Conservation (phyloP, 1,139 yeast genomes). For the Protomyces inouyei region DNA sequence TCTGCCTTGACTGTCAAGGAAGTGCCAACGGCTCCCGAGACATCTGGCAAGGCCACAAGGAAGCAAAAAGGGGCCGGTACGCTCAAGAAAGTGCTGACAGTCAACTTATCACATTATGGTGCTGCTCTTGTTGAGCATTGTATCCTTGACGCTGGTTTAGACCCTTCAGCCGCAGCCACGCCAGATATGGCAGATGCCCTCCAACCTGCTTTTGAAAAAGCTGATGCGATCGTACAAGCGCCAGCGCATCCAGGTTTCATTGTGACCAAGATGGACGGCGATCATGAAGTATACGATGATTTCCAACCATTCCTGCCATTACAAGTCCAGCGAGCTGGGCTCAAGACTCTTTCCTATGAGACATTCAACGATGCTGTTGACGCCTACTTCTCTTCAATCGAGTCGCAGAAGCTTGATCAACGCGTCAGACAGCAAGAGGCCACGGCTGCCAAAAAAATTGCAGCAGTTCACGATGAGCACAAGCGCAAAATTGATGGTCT, state of each 20-base stretch:
- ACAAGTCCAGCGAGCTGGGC: constrained; percentile 38
- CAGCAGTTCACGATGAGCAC: constrained; percentile 70
- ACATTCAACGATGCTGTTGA: constrained; percentile 83
- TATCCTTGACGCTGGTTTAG: constrained; percentile 29
- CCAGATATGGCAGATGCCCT: constrained; percentile 48
- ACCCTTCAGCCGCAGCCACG: constrained; percentile 41
- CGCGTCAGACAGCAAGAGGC: constrained; percentile 71
- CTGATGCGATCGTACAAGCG: constrained; percentile 45
- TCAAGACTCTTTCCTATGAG: constrained; percentile 42
- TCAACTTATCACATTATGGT: constrained; percentile 67
- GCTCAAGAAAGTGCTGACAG: constrained; percentile 65
- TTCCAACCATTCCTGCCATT: constrained; percentile 79
- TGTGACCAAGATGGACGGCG: constrained; percentile 49
- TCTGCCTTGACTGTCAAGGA: constrained; percentile 5
- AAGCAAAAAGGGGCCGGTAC: constrained; percentile 44
- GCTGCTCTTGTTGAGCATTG: constrained; percentile 67
- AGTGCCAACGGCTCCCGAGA: neutral
- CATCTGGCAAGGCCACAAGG: neutral
- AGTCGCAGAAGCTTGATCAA: constrained; percentile 69
- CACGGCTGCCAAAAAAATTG: constrained; percentile 66
- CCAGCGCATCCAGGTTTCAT: constrained; percentile 55
- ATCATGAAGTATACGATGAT: constrained; percentile 53
- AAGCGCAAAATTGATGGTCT: constrained; percentile 65
- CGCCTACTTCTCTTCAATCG: constrained; percentile 74
- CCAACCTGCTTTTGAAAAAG: constrained; percentile 47